phyloP scores from a whole-genome alignment of 2,329 filamentous ascomycete species.

The Epichloe gansuensis region DNA sequence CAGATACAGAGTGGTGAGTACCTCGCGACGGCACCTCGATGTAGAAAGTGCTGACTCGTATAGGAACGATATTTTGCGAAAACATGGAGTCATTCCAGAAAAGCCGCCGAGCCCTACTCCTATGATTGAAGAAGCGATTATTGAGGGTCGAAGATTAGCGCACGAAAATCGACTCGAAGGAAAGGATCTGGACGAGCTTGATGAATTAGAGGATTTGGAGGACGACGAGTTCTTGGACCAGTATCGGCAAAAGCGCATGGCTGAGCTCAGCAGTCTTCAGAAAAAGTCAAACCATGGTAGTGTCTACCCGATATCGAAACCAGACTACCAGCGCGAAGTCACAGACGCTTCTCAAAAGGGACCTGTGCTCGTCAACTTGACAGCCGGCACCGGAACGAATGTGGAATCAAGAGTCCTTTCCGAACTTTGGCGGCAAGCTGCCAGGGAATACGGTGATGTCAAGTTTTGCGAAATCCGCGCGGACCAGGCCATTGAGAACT shows the following conservation, averaged over 20 bases:
- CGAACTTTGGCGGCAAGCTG: slow-evolving; percentile 77
- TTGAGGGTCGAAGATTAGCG: slow-evolving; percentile 70
- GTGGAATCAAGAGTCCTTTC: slow-evolving; percentile 73
- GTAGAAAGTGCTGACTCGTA: slow-evolving; percentile 13
- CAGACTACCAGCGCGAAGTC: slow-evolving; percentile 82
- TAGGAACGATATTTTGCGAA: slow-evolving; percentile 97
- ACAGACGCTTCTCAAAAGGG: slow-evolving; percentile 73
- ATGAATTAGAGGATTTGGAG: slow-evolving; percentile 88
- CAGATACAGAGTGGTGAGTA: slow-evolving; percentile 87
- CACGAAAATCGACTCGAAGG: slow-evolving; percentile 89
- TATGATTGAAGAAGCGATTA: slow-evolving; percentile 87
- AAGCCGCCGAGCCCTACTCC: slow-evolving; percentile 92
- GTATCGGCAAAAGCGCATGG: slow-evolving; percentile 79
- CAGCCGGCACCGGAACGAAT: slow-evolving; percentile 65
- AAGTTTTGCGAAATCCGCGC: slow-evolving; percentile 97
- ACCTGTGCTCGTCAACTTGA: slow-evolving; percentile 67
- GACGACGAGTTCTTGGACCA: slow-evolving; percentile 83
- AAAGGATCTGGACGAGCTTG: slow-evolving; percentile 87
- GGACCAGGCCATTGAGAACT: slow-evolving; percentile 89
- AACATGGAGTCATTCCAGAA: slow-evolving; percentile 94
- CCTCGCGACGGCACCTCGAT: slow-evolving; percentile 12
- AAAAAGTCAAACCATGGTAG: slow-evolving; percentile 73
- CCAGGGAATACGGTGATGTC: slow-evolving; percentile 77
- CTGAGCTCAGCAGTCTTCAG: slow-evolving; percentile 64
- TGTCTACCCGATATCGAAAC: slow-evolving; percentile 89